Evolutionary conservation across 2,329 filamentous ascomycete species (phyloP).

Genomic region (Calonectria honghensis): DNA sequence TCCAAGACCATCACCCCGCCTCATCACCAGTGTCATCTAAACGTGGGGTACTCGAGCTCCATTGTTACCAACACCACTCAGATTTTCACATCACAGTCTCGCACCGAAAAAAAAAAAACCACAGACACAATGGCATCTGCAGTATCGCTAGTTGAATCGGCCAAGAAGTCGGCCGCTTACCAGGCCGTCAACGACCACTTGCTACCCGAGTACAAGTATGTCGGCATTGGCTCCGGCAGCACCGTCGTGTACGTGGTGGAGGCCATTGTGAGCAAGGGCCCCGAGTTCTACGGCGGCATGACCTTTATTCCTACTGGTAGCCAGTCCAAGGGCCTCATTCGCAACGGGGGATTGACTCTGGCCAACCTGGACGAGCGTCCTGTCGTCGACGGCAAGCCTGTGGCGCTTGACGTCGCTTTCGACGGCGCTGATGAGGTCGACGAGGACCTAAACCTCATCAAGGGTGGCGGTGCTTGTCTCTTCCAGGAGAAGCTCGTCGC

Average conservation of each 20-base stretch:
- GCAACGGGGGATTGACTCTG: constrained; percentile 84
- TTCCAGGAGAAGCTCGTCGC: constrained; percentile 99
- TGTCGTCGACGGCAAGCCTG: constrained; percentile 60
- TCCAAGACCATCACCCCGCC: constrained; percentile 29
- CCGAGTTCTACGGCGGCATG: constrained; percentile 76
- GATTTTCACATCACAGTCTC: background rate
- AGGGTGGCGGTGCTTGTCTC: constrained; percentile 96
- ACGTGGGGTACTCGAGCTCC: constrained; percentile 36
- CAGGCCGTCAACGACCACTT: constrained; percentile 85
- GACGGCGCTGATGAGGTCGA: constrained; percentile 99
- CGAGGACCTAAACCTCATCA: constrained; percentile 95
- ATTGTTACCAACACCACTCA: constrained; percentile 13
- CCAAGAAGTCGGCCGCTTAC: constrained; percentile 84
- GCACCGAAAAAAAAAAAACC: constrained; percentile 41
- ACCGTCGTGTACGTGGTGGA: constrained; percentile 91
- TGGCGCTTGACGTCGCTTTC: constrained; percentile 90
- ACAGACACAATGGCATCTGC: constrained; percentile 60
- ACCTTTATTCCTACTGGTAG: constrained; percentile 94
- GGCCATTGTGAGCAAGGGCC: constrained; percentile 80
- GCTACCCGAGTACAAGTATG: constrained; percentile 74
- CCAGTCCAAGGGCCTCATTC: constrained; percentile 91
- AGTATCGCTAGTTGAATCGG: constrained; percentile 76
- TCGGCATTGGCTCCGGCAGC: constrained; percentile 88
- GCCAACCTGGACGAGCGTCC: constrained; percentile 87
- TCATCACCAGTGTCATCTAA: constrained; percentile 30